phyloP scores from a whole-genome alignment of 768 basidiomycete genomes.

The Tricholoma hemisulphureum region DNA sequence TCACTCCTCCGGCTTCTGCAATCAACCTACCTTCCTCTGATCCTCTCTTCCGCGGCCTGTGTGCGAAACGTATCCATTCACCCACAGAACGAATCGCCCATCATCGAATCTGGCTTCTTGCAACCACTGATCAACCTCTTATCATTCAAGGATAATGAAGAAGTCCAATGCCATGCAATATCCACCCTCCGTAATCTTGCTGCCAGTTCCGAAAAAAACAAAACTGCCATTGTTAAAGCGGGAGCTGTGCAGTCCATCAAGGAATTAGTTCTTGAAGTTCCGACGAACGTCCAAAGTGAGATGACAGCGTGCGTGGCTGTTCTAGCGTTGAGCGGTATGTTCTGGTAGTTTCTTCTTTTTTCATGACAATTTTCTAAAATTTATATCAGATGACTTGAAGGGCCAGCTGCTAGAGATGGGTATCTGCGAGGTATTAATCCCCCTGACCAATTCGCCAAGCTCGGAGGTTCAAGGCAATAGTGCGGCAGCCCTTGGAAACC shows the following conservation, averaged over 20 bases:
- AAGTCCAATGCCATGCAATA: conserved; percentile 99
- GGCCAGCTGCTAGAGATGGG: conserved; percentile 97
- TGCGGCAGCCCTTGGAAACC: conserved; percentile 94
- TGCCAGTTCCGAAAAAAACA: conserved; percentile 97
- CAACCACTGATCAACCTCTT: conserved; percentile 94
- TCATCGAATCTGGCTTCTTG: conserved; percentile 97
- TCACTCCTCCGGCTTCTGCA: conserved; percentile 92
- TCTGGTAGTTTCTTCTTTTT: background rate
- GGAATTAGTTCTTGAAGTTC: conserved; percentile 91
- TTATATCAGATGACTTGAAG: conserved; percentile 85
- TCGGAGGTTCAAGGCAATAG: conserved; percentile 99
- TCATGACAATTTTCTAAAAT: conserved; percentile 4
- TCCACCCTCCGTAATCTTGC: conserved; percentile 95
- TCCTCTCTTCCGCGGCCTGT: conserved; percentile 96
- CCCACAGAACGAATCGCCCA: conserved; percentile 97
- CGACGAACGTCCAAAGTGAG: conserved; percentile 96
- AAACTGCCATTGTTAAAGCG: conserved; percentile 95
- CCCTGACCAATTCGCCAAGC: conserved; percentile 91
- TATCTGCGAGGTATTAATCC: conserved; percentile 95
- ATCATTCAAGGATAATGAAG: conserved; percentile 99
- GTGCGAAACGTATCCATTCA: conserved; percentile 99
- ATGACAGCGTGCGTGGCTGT: conserved; percentile 99
- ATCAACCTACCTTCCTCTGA: conserved; percentile 95
- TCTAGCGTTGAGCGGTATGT: conserved; percentile 87
- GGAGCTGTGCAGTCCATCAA: conserved; percentile 97